These are phyloP conservation scores for Tuber magnatum DNA, from an alignment of 495 filamentous ascomycete genomes.

Conservation along the genomic window DNA sequence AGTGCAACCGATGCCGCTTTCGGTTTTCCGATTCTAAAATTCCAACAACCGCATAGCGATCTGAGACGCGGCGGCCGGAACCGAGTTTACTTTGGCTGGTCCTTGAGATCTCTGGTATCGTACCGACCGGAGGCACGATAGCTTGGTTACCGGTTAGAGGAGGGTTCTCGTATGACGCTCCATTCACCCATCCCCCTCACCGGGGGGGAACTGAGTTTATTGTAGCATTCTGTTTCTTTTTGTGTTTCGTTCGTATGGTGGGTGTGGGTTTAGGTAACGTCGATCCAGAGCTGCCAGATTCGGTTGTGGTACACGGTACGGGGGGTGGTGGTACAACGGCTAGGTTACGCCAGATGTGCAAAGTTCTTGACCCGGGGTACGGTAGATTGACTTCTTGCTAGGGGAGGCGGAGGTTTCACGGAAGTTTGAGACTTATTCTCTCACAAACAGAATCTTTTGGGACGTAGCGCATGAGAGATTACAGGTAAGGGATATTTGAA, in stretches of 20 bases:
- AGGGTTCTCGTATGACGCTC: not conserved
- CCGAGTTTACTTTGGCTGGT: not conserved
- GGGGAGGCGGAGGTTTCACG: not conserved
- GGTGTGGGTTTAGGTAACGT: not conserved
- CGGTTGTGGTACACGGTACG: not conserved
- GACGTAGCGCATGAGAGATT: not conserved
- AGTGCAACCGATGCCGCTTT: not conserved
- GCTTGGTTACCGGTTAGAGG: not conserved
- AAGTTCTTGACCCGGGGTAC: conserved; percentile 1
- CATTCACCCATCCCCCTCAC: not conserved
- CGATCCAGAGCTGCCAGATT: not conserved
- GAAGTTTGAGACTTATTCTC: not conserved
- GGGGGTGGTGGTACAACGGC: not conserved
- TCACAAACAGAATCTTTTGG: not conserved
- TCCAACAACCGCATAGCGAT: not conserved
- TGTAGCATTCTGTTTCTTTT: not conserved
- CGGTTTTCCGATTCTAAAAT: not conserved
- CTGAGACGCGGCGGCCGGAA: not conserved
- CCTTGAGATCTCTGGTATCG: not conserved
- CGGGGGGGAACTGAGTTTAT: not conserved
- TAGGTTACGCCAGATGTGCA: not conserved
- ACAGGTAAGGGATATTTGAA: not conserved
- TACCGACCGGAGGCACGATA: not conserved
- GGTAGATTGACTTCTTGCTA: not conserved
- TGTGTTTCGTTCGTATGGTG: not conserved